phyloP scores from a whole-genome alignment of 1,139 yeast species.

The Pichia inconspicua region DNA sequence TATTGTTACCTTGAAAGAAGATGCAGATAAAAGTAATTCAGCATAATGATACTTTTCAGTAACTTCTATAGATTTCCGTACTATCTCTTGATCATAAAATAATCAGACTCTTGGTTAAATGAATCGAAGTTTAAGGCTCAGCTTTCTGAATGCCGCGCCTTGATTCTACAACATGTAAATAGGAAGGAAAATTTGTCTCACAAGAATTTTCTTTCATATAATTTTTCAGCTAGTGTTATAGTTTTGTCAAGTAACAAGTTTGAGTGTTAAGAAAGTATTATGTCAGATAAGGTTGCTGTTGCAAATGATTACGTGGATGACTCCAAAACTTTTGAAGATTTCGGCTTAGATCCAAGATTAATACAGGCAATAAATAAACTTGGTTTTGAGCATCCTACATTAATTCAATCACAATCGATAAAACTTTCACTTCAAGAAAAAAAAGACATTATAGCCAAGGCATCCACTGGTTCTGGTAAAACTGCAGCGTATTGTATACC shows the following conservation, averaged over 20 bases:
- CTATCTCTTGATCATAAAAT: too few species aligned
- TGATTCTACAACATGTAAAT: not conserved
- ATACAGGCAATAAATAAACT: conserved; percentile 76
- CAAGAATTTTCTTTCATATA: not conserved
- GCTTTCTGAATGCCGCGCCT: not conserved
- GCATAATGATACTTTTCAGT: not conserved
- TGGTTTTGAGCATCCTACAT: conserved; percentile 80
- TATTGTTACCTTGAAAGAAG: conserved; percentile 85
- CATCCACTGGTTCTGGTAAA: conserved; percentile 80
- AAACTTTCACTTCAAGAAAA: conserved; percentile 88
- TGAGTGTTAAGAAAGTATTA: not conserved
- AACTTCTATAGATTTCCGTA: not conserved
- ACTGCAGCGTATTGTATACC: conserved; percentile 89
- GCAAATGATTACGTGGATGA: conserved; percentile 65
- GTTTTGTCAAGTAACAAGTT: not conserved
- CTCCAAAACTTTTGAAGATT: conserved; percentile 59
- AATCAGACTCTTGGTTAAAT: too few species aligned
- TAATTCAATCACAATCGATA: conserved; percentile 85
- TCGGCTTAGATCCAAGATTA: conserved; percentile 72
- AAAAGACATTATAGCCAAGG: conserved; percentile 71
- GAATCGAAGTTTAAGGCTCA: not conserved
- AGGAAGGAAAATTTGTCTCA: not conserved
- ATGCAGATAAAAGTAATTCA: conserved; percentile 34
- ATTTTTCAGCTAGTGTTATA: too few species aligned
- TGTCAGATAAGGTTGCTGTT: conserved; percentile 32